Base-by-base conservation (phyloP, 2,329 filamentous ascomycete species). In the Tolypocladium paradoxum region DNA sequence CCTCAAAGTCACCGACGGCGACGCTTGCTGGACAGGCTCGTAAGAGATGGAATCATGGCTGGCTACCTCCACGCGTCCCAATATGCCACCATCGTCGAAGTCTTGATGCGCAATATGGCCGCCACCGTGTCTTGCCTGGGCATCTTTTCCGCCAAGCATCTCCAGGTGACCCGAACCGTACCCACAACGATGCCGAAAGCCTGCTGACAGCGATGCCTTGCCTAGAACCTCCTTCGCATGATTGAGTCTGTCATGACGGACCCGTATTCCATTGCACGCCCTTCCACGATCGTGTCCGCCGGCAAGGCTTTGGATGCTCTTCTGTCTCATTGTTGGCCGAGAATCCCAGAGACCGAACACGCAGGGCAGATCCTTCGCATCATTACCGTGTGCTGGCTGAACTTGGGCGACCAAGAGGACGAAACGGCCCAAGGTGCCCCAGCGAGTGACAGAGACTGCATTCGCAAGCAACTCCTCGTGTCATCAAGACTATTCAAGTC, bases 271-370 rank as follows among this genome's bases (percentile, higher is more conserved):
- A 70, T 77, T 11, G 73, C 76, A 1, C 73, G 79, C 56, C 72
- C 77, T 1, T 69, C 74, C 0, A 70, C 84, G 1, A 68, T 90
- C 1, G 51, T 75, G 1, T 72, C 78, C 0, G 77, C 82, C 0
- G 66, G 77, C 3, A 65, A 72, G 20, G 75, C 82, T 1, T 61
- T 89, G 24, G 76, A 82, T 51, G 69, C 72, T 0, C 70, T 85
- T 16, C 70, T 95, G 12, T 59, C 76, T 14, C 83, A 77, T 55
- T 82, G 81, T 54, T 90, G 89, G 83, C 85, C 87, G 12, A 76
- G 89, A 5, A 71, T 95, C 6, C 68, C 62, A 11, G 60, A 64
- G 5, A 64, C 72, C 50, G 69, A 71, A 33, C 84, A 88, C 71
- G 73, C 80, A 31, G 80, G 78, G 4, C 82, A 87, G 55, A 70